Evolutionary conservation across 2,329 filamentous ascomycete species (phyloP), one percentile per base, ranked within the genome.

Genomic region (Fusarium multiceps): DNA sequence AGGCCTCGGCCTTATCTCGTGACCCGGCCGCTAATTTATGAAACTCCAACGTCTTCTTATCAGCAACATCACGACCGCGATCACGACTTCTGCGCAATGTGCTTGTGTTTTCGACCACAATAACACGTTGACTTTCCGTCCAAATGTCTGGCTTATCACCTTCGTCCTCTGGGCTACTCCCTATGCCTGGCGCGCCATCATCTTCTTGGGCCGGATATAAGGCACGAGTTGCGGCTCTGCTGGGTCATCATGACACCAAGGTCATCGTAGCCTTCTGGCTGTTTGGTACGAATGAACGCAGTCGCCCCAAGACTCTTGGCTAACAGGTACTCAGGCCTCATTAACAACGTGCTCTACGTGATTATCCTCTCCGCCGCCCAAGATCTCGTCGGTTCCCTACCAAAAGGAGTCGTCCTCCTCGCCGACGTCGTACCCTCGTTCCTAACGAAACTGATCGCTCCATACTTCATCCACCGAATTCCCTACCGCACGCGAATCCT

Each of bases 311-410:
- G n/a, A n/a, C n/a, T n/a, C n/a, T n/a, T n/a, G n/a, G n/a, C n/a
- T n/a, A n/a, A n/a, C n/a, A n/a, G n/a, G n/a, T n/a, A n/a, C n/a
- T n/a, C n/a, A n/a, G 81, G 81, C 58, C 77, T 82, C 20, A 96
- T 98, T 78, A 98, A 99, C 82, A 98, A 98, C 82, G 93, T 98
- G 73, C 92, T 98, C 82, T 98, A 98, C 81, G 95, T 98, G 59
- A 93, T 98, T 79, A 96, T 98, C 78, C 91, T 99, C 75, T 97
- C 94, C 30, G 93, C 96, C 37, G 96, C 96, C 6, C 92, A 98
- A 75, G 96, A 99, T 77, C 92, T 99, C 66, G 96, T 98, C 74
- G 95, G 95, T 37, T 91, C 93, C 32, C 86, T 98, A 3, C 96
- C 96, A 51, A 98, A 98, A 80, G 93, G 93, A 73, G 88, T 97